Base-by-base conservation (phyloP, 345 rosid species). In the Bruguiera gymnorhiza region DNA sequence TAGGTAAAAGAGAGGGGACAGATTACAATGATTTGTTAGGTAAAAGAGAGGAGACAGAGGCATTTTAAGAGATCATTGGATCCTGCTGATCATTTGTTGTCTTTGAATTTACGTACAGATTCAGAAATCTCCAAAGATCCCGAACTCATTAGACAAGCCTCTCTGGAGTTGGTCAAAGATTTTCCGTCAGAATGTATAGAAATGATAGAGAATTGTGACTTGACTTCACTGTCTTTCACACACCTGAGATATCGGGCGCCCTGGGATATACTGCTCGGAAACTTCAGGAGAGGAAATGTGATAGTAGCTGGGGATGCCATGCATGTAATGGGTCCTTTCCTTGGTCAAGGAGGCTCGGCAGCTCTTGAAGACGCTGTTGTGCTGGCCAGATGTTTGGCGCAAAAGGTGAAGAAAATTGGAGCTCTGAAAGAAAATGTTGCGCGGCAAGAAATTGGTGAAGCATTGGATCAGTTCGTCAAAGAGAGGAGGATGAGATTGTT, bases 281-380 rank as follows among this genome's bases (percentile, higher is more conserved):
- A 60, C 26, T 83, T 76, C 27, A 70, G 82, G 46, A 73, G 66
- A 24, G 88, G 88, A 67, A 75, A 80, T 0, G 80, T 78, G 53
- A 84, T 86, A 18, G 86, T 86, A 4, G 86, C 88, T 4, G 84
- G 93, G 0, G 84, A 84, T 29, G 84, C 85, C 1, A 76, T 86
- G 86, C 90, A 84, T 19, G 75, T 74, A 8, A 86, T 84, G 93
- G 80, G 80, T 30, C 92, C 86, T 1, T 83, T 82, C 73, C 55
- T 84, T 1, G 87, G 78, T 50, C 88, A 84, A 43, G 90, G 87
- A 0, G 88, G 87, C 61, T 81, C 83, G 0, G 82, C 85, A 0
- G 78, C 80, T 0, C 37, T 83, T 23, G 93, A 86, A 70, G 90
- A 86, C 54, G 85, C 86, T 0, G 67, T 84, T 3, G 87, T 86